A percentile compares a stretch with the other conserved stretches of the same genome.
Evolutionary conservation across 2,329 filamentous ascomycete species (phyloP).

Genomic region (Botrytis byssoidea): DNA sequence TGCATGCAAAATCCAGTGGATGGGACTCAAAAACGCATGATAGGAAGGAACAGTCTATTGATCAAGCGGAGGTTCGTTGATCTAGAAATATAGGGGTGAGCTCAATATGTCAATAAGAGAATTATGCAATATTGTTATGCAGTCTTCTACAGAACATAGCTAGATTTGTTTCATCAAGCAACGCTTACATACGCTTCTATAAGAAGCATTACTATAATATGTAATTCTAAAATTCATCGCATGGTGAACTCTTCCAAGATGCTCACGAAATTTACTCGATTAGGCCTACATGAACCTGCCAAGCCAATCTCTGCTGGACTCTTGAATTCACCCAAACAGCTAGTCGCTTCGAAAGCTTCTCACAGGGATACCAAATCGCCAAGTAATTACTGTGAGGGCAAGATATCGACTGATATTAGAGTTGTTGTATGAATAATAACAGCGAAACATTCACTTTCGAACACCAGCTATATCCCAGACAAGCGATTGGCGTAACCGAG

Average conservation of each 20-base stretch:
- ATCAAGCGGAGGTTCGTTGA: background rate
- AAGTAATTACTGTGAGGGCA: background rate
- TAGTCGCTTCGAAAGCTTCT: background rate
- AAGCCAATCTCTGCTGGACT: background rate
- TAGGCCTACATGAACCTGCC: background rate
- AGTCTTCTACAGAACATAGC: background rate
- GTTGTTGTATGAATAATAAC: background rate
- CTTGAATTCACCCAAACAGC: background rate
- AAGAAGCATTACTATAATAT: background rate
- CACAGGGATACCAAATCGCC: background rate
- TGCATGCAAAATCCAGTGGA: too few species aligned
- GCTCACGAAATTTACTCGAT: background rate
- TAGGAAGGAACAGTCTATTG: rapidly evolving
- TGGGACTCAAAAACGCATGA: too few species aligned
- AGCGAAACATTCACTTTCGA: background rate
- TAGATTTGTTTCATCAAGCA: background rate
- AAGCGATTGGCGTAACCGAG: background rate
- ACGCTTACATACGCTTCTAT: background rate
- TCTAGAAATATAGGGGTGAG: background rate
- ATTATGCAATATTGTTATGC: background rate
- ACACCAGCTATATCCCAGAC: rapidly evolving
- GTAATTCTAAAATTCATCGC: background rate
- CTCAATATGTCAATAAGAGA: background rate
- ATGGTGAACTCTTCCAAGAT: background rate
- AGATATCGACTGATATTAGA: background rate